These are phyloP conservation scores for Backusella parvicylindrica DNA, from an alignment of 192 early-diverging fungal genomes.

Conservation along the genomic window DNA sequence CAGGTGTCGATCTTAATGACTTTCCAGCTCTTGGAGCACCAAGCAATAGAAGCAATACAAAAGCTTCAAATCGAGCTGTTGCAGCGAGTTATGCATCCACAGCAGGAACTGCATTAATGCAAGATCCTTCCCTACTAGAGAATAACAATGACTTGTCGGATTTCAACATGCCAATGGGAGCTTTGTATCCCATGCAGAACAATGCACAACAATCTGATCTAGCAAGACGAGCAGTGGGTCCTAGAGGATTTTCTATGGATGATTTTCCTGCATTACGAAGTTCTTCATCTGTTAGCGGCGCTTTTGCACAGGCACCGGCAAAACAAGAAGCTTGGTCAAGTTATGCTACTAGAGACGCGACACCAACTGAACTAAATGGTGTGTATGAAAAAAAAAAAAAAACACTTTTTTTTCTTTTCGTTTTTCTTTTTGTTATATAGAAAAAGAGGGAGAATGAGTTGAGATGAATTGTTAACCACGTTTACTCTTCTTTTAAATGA, in stretches of 20 bases:
- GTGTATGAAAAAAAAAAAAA: neutral
- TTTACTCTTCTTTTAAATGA: neutral
- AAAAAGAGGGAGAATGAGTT: neutral
- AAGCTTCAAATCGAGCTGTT: slow-evolving; percentile 5
- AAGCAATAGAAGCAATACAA: neutral
- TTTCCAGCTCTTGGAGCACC: slow-evolving; percentile 31
- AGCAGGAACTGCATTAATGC: slow-evolving; percentile 19
- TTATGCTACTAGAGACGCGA: neutral
- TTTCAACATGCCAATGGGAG: neutral
- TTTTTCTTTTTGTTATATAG: neutral
- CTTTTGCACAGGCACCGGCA: neutral
- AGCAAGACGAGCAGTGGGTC: neutral
- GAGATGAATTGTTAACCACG: no score
- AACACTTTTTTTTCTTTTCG: neutral
- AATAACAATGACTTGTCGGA: neutral
- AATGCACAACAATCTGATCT: neutral
- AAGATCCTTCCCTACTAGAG: neutral
- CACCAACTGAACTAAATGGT: neutral
- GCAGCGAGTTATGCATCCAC: slow-evolving; percentile 32
- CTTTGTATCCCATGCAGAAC: neutral
- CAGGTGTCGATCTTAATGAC: slow-evolving; percentile 32
- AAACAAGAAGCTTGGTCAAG: neutral
- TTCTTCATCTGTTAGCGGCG: neutral
- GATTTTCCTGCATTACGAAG: slow-evolving; percentile 34
- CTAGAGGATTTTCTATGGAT: slow-evolving; percentile 26